Evolutionary conservation across 768 basidiomycete genomes (phyloP), one percentile per base, ranked within the genome.

Genomic region (Boletus patriciae): DNA sequence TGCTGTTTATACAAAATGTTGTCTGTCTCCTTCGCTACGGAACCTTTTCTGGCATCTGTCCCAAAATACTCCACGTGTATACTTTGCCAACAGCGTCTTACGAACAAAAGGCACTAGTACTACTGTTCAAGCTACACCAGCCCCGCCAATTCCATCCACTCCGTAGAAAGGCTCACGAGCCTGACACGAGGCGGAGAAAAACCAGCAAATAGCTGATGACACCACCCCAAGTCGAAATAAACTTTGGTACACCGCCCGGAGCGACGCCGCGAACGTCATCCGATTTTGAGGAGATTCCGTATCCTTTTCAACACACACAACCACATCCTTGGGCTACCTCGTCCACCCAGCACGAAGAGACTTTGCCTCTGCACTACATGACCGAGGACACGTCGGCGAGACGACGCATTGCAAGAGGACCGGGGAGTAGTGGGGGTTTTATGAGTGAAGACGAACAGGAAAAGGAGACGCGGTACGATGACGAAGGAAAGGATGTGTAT

Each of bases 211-310:
- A 72, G 78, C 78, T 74, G 71, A 85, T 86, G 83, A 78, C 76
- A 75, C 83, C 84, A 54, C 63, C 82, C 66, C 83, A 87, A 70
- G 78, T 90, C 62, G 79, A 85, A 66, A 79, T 92, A 60, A 84
- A 89, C 69, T 81, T 92, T 72, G 86, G 84, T 68, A 74, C 81
- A 59, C 78, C 80, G 57, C 76, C 78, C 61, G 79, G 80, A 65
- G 72, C 73, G 52, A 73, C 78, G 43, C 71, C 77, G 43, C 77
- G 77, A 66, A 76, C 80, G 48, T 84, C 84, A 53, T 82, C 81
- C 62, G 88, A 90, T 62, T 90, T 88, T 71, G 87, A 90, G 73
- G 80, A 90, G 67, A 75, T 89, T 57, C 70, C 79, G 15, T 82
- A 90, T 58, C 87, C 88, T 38, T 64, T 74, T 25, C 73, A 65